These are phyloP conservation scores for Peronosclerospora sorghi DNA, from an alignment of 352 stramenopile genomes.

Conservation along the genomic window DNA sequence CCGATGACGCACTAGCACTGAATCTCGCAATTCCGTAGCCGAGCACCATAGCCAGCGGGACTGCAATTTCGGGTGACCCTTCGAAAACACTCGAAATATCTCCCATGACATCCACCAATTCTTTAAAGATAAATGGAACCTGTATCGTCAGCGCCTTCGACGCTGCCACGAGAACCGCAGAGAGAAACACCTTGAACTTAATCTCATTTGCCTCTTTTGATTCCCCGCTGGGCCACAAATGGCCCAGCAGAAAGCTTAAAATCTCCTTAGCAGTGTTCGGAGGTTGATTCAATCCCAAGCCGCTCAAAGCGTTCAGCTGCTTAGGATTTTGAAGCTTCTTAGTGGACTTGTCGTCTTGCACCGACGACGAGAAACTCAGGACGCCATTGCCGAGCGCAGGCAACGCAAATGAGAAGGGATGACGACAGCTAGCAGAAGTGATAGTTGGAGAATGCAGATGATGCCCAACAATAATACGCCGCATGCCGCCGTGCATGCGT, in stretches of 20 bases:
- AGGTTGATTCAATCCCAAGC: slow-evolving; percentile 13
- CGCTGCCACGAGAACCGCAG: slow-evolving; percentile 75
- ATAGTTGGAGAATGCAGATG: no score
- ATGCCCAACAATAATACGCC: no score
- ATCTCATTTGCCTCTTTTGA: slow-evolving; percentile 48
- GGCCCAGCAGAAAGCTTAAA: slow-evolving; percentile 41
- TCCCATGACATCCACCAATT: slow-evolving; percentile 84
- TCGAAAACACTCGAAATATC: slow-evolving; percentile 22
- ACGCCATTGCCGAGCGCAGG: slow-evolving; percentile 9
- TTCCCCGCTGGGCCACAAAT: slow-evolving; percentile 58
- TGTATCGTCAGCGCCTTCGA: slow-evolving; percentile 91
- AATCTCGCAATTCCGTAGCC: slow-evolving; percentile 90
- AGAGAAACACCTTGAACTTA: slow-evolving; percentile 76
- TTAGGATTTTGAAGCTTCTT: slow-evolving; percentile 6
- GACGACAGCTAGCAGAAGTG: not conserved
- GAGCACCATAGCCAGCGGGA: slow-evolving; percentile 84
- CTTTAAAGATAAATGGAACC: slow-evolving; percentile 97
- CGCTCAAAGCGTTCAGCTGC: slow-evolving; percentile 11
- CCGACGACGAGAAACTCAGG: slow-evolving; percentile 27
- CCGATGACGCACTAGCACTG: slow-evolving; percentile 85
- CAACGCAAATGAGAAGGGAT: slow-evolving; percentile 1
- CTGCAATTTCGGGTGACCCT: slow-evolving; percentile 27
- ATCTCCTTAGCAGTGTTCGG: slow-evolving; percentile 46
- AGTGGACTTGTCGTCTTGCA: slow-evolving; percentile 14
- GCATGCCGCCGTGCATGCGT: no score